Percentiles rank a stretch among this genome's conserved stretches.
phyloP scores from a whole-genome alignment of 345 rosid genomes.

The Acer negundo region DNA sequence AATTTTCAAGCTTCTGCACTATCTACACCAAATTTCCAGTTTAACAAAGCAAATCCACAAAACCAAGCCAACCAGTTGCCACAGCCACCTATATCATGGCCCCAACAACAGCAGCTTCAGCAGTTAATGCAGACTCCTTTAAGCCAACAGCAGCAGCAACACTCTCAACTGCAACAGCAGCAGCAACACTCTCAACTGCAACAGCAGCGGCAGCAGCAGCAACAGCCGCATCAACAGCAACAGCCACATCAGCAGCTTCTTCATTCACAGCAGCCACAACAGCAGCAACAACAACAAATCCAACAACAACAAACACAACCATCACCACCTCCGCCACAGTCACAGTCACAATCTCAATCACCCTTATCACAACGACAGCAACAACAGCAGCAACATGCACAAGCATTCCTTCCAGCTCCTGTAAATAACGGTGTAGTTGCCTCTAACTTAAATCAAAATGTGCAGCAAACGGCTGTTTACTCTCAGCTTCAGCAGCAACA shows the following conservation, averaged over 20 bases:
- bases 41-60: slow-evolving; percentile 58
- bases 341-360: slow-evolving; percentile 24
- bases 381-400: slow-evolving; percentile 48
- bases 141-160: slow-evolving; percentile 45
- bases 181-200: slow-evolving; percentile 34
- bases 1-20: slow-evolving; percentile 74
- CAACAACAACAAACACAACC: slow-evolving; percentile 33
- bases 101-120: slow-evolving; percentile 76
- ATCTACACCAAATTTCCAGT: slow-evolving; percentile 56
- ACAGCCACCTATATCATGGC: slow-evolving; percentile 57
- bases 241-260: slow-evolving; percentile 33
- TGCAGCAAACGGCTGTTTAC: slow-evolving; percentile 52
- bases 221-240: slow-evolving; percentile 21
- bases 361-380: slow-evolving; percentile 3
- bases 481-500: slow-evolving; percentile 65
- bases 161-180: slow-evolving; percentile 33
- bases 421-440: slow-evolving; percentile 44
- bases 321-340: slow-evolving; percentile 23
- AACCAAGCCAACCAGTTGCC: slow-evolving; percentile 63
- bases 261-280: slow-evolving; percentile 38
- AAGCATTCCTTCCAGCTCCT: slow-evolving; percentile 42
- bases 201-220: slow-evolving; percentile 38
- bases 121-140: slow-evolving; percentile 41
- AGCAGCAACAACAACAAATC: slow-evolving; percentile 35
- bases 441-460: slow-evolving; percentile 49